Base-by-base conservation (phyloP, 2,329 filamentous ascomycete species). In the Malbranchea cinnamomea region DNA sequence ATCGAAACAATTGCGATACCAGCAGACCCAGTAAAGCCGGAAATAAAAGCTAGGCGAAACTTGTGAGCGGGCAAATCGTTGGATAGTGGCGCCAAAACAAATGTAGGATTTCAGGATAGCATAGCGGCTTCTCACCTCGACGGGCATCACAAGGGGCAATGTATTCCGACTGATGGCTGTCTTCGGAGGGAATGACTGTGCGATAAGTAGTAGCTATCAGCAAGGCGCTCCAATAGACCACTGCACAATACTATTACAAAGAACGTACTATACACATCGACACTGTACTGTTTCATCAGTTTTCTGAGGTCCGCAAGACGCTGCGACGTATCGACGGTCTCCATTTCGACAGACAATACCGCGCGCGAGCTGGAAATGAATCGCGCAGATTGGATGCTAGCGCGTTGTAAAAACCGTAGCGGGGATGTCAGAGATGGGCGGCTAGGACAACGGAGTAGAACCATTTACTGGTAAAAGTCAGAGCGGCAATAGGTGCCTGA, bases 151-250 rank as follows among this genome's bases (percentile, higher is more conserved):
- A 93, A n/a, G 78, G 75, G 29, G 89, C 89, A 54, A 94, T 94
- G 57, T 98, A 98, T 61, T 98, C 89, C 42, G 87, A 95, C 43
- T 87, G 82, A 54, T 98, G 89, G 50, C 82, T 87, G 54, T 98
- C 89, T 68, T 95, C 89, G 19, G 87, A 94, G 1, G 89, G 89
- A 5, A 95, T 71, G 49, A 98, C 87, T 95, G 51, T 37, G 28
- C 32, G 31, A 42, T 42, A 38, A 25, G 16, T 41, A 48, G 6
- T 18, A 23, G n/a, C n/a, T 38, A n/a, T n/a, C n/a, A n/a, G n/a
- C n/a, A n/a, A n/a, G n/a, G n/a, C n/a, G n/a, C n/a, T n/a, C n/a
- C n/a, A n/a, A n/a, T n/a, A n/a, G n/a, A n/a, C n/a, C n/a, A n/a
- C n/a, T n/a, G n/a, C n/a, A n/a, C n/a, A n/a, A 41, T 40, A 19